A percentile compares a stretch with the other conserved stretches of the same genome.
These are phyloP conservation scores for Colletotrichum graminicola DNA, from an alignment of 2,329 filamentous ascomycete species.

Conservation along the genomic window DNA sequence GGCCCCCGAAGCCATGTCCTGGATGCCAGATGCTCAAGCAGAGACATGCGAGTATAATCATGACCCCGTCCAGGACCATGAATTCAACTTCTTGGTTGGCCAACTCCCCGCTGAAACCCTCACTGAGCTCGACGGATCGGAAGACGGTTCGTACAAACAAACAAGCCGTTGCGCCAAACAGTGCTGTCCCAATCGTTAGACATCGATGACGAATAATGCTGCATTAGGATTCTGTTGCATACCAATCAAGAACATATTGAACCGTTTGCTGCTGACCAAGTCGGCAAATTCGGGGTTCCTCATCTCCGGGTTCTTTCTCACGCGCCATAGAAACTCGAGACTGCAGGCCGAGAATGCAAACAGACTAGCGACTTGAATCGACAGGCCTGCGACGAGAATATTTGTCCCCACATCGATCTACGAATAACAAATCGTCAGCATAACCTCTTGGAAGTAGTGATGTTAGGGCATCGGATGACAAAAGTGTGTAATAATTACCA, in stretches of 20 bases:
- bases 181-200: background rate
- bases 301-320: conserved; percentile 21
- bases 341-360: conserved; percentile 26
- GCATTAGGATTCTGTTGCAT: background rate
- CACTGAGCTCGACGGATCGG: conserved; percentile 22
- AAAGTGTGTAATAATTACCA: background rate
- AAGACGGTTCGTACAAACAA: conserved; percentile 18
- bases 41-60: conserved; percentile 15
- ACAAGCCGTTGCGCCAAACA: conserved; percentile 5
- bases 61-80: conserved; percentile 19
- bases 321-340: conserved; percentile 28
- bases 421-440: background rate
- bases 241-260: conserved; percentile 21
- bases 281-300: conserved; percentile 23
- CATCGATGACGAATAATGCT: background rate
- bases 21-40: conserved; percentile 20
- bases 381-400: conserved; percentile 16
- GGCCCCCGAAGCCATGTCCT: conserved; percentile 5
- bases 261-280: conserved; percentile 24
- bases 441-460: background rate
- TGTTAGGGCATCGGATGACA: background rate
- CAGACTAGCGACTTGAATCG: conserved; percentile 26
- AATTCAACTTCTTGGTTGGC: conserved; percentile 24
- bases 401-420: conserved; percentile 28
- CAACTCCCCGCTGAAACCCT: conserved; percentile 15